These are phyloP conservation scores for Punica granatum DNA, from an alignment of 345 rosid genomes.

Conservation along the genomic window DNA sequence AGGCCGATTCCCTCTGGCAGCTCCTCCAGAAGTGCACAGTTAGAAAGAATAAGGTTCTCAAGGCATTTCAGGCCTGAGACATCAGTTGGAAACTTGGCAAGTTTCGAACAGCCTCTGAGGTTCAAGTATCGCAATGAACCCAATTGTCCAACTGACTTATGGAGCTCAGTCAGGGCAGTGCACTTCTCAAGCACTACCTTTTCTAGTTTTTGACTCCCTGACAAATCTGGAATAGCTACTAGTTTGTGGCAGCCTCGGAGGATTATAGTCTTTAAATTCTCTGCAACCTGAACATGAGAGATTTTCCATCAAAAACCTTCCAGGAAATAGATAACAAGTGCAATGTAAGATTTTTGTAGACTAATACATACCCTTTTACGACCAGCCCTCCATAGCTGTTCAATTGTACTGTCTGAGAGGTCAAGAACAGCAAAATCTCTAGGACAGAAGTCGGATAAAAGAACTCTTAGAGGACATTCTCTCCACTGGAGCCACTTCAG, in stretches of 20 bases:
- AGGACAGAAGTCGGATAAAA: constrained; percentile 36
- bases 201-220: constrained; percentile 22
- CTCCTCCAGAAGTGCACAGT: constrained; percentile 24
- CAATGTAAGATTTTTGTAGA: neutral
- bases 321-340: neutral
- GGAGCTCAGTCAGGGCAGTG: constrained; percentile 20
- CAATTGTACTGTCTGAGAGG: constrained; percentile 50
- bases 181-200: constrained; percentile 35
- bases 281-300: constrained; percentile 3
- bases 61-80: constrained; percentile 33
- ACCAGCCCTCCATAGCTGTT: constrained; percentile 24
- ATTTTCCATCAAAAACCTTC: neutral
- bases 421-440: constrained; percentile 55
- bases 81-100: constrained; percentile 32
- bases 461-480: constrained; percentile 36
- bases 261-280: constrained; percentile 30
- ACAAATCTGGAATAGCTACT: constrained; percentile 36
- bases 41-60: constrained; percentile 31
- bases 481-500: constrained; percentile 72
- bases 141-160: constrained; percentile 30
- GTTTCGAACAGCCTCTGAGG: constrained; percentile 26
- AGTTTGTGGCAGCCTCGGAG: constrained; percentile 28
- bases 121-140: constrained; percentile 28
- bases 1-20: constrained; percentile 30
- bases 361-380: constrained; percentile 19